Base-by-base conservation (phyloP, 352 stramenopile genomes). In the Phytopythium montanum region DNA sequence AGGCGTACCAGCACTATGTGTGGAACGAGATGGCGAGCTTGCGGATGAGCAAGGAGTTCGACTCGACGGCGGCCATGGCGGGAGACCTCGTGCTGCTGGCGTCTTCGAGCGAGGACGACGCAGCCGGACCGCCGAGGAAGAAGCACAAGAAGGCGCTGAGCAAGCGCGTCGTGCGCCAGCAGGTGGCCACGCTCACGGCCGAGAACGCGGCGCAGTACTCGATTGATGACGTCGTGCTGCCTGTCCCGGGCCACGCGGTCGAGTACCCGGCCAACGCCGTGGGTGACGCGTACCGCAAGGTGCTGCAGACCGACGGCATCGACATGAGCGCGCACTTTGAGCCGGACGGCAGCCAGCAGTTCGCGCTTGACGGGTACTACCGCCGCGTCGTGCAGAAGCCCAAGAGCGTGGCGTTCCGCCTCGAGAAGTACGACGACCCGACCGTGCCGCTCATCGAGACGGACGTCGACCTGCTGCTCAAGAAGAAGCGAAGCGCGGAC, bases 11-110 rank as follows among this genome's bases (percentile, higher is more conserved):
- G 70, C 87, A 89, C 60, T 97, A 97, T 54, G 72, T 98, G 28
- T 99, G 93, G 93, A 99, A 99, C 74, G 72, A 92, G 65, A 96
- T 96, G 62, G 94, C 92, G 39, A 98, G 90, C 54, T 65, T 94
- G 60, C 81, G 96, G 12, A 76, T 98, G 19, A 74, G 83, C 12
- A 76, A 79, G 44, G 76, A 79, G 46, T 71, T 87, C 14, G 84
- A 81, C 34, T 69, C 66, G 2, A 78, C 73, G 23, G 56, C 74
- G 38, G 69, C 94, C 12, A 64, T 92, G 41, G 73, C 91, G 14
- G 96, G 96, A 8, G 96, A 99, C 70, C 74, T 99, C 21, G 91
- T 98, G 28, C 63, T 82, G 21, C 59, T 66, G 25, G 54, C 68
- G 25, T 65, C 29, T n/a, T 50, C 55, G n/a, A 61, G 61, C 19